Conservation (phyloP, 208 protist species). For the Spongospora subterranea region DNA sequence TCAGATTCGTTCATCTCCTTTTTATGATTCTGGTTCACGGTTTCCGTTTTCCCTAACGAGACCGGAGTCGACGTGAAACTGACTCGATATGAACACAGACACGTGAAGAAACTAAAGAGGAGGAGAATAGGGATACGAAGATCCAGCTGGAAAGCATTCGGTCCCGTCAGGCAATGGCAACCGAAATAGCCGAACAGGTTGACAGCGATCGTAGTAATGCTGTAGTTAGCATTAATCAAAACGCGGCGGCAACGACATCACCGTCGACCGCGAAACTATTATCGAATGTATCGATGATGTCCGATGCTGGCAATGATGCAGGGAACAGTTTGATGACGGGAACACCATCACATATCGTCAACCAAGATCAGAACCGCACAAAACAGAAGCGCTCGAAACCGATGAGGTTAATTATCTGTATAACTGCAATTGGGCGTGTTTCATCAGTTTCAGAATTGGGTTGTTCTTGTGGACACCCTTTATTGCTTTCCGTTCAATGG, state of each 20-base stretch:
- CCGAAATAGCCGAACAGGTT: conserved; percentile 21
- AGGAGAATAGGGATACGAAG: conserved; percentile 39
- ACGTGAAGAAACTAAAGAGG: conserved; percentile 18
- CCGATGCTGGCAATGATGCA: no score
- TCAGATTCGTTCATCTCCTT: not conserved
- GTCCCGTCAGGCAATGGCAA: not conserved
- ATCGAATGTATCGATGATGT: no score
- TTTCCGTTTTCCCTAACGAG: no score
- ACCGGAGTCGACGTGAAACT: no score
- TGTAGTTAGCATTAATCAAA: no score
- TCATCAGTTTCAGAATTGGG: not conserved
- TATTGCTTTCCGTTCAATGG: not conserved
- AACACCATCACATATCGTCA: not conserved
- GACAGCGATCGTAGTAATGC: not conserved
- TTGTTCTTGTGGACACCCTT: not conserved
- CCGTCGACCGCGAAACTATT: no score
- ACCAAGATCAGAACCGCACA: not conserved
- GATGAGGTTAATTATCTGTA: not conserved
- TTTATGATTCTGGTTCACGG: no score
- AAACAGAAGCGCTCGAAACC: conserved; percentile 21
- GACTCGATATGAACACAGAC: not conserved
- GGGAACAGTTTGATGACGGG: no score
- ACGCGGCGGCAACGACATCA: no score
- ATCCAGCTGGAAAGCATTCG: conserved; percentile 49
- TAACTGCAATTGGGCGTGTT: no score